phyloP scores from a whole-genome alignment of 352 stramenopile species.

The Globisporangium solare region DNA sequence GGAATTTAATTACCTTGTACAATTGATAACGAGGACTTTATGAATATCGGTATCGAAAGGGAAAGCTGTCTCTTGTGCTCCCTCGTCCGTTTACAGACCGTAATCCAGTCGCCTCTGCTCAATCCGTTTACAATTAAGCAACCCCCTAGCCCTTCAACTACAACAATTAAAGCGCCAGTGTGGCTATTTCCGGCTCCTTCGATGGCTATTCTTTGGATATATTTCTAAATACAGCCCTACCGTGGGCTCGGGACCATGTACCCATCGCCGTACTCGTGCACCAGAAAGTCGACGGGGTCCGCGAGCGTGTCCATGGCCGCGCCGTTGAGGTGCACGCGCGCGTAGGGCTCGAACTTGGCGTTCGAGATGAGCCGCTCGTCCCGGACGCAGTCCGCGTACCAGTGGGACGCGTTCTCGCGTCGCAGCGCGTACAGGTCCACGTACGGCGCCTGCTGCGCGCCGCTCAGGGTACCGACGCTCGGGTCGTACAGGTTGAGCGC shows the following conservation, averaged over 20 bases:
- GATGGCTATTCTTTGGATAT: too few relatives aligned
- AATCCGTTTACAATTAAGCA: too few relatives aligned
- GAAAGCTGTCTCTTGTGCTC: too few relatives aligned
- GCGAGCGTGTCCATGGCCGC: slow-evolving; percentile 32
- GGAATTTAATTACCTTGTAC: too few relatives aligned
- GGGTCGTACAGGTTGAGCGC: slow-evolving; percentile 28
- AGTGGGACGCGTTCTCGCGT: slow-evolving; percentile 13
- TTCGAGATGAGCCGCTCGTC: slow-evolving; percentile 15
- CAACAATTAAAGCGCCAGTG: too few relatives aligned
- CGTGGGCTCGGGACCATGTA: slow-evolving; percentile 21
- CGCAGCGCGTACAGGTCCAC: slow-evolving; percentile 35
- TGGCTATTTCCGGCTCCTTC: too few relatives aligned
- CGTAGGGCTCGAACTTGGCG: slow-evolving; percentile 25
- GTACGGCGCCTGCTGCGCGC: slow-evolving; percentile 19
- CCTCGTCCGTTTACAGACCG: too few relatives aligned
- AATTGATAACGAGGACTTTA: too few relatives aligned
- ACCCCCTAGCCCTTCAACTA: too few relatives aligned
- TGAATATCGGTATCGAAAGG: too few relatives aligned
- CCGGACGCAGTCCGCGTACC: slow-evolving; percentile 15
- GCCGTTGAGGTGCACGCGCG: slow-evolving; percentile 28
- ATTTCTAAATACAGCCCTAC: neutral
- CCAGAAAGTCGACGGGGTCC: slow-evolving; percentile 38
- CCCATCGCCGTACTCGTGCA: slow-evolving; percentile 34
- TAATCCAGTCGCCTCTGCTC: too few relatives aligned
- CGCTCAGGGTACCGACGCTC: slow-evolving; percentile 7